Evolutionary conservation across 441 rosid genomes (phyloP).

Genomic region (Croton laevigatus): DNA sequence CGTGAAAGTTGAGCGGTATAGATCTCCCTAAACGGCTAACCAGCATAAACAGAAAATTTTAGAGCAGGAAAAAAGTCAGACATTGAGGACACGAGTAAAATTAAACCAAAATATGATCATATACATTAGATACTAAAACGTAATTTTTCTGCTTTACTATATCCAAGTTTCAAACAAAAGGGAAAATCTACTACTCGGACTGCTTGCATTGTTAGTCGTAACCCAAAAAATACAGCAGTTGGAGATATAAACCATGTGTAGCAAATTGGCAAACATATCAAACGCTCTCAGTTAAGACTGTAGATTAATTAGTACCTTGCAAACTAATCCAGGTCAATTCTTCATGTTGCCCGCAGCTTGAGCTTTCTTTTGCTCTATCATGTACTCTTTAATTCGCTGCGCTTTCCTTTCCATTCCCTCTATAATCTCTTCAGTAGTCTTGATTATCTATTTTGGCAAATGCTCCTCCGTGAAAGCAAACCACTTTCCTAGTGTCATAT

Average conservation of each 20-base stretch:
- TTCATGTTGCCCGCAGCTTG: slow-evolving; percentile 20
- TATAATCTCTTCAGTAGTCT: slow-evolving; percentile 52
- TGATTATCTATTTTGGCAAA: slow-evolving; percentile 36
- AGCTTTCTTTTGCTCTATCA: slow-evolving; percentile 45
- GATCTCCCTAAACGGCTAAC: not conserved
- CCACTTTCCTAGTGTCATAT: slow-evolving; percentile 52
- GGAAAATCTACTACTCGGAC: not conserved
- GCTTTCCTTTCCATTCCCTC: slow-evolving; percentile 47
- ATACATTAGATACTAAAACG: not conserved
- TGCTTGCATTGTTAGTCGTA: not conserved
- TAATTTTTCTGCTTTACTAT: not conserved
- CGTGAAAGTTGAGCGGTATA: not conserved
- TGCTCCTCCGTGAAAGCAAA: slow-evolving; percentile 45
- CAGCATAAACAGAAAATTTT: not conserved
- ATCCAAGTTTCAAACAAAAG: not conserved
- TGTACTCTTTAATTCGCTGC: slow-evolving; percentile 35
- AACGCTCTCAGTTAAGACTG: not conserved
- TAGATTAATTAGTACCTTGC: slow-evolving; percentile 1
- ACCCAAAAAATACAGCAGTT: not conserved
- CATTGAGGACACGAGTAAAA: not conserved
- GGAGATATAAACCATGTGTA: not conserved
- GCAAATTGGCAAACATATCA: not conserved
- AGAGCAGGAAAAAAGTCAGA: not conserved
- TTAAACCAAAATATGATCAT: not conserved
- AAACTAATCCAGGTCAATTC: not conserved